Evolutionary conservation across 805 yeast genomes (phyloP).

Genomic region (Yarrowia deformans): DNA sequence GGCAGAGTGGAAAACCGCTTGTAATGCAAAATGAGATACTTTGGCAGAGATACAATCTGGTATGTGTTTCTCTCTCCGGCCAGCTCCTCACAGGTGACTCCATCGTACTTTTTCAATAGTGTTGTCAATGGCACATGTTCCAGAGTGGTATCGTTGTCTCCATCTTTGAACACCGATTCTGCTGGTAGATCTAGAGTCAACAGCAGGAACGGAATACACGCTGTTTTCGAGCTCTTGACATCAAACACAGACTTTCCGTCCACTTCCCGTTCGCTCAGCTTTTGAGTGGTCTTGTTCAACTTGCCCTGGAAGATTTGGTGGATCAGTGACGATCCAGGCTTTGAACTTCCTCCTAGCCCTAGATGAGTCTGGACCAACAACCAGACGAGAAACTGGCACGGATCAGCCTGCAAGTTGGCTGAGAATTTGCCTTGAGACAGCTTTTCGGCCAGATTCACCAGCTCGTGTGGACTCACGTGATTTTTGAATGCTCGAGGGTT

Average conservation of each 20-base stretch:
- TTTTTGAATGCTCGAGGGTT: slow-evolving; percentile 62
- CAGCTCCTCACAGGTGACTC: slow-evolving; percentile 48
- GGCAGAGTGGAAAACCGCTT: slow-evolving; percentile 58
- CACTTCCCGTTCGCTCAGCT: slow-evolving; percentile 45
- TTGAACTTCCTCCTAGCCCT: slow-evolving; percentile 48
- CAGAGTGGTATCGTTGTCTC: slow-evolving; percentile 52
- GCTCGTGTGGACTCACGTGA: slow-evolving; percentile 73
- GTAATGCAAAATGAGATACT: slow-evolving; percentile 61
- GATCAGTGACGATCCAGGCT: slow-evolving; percentile 47
- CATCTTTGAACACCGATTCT: slow-evolving; percentile 62
- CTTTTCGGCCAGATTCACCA: slow-evolving; percentile 59
- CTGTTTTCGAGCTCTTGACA: slow-evolving; percentile 42
- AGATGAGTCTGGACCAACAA: slow-evolving; percentile 58
- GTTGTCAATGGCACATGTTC: slow-evolving; percentile 60
- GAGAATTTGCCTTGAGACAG: slow-evolving; percentile 57
- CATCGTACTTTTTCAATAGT: slow-evolving; percentile 55
- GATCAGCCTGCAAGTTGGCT: slow-evolving; percentile 55
- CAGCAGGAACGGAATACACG: slow-evolving; percentile 56
- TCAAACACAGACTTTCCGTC: slow-evolving; percentile 45
- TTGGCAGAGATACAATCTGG: slow-evolving; percentile 58
- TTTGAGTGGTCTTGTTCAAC: slow-evolving; percentile 51
- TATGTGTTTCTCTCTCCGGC: slow-evolving; percentile 53
- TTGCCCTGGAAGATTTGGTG: slow-evolving; percentile 62
- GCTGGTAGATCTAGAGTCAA: slow-evolving; percentile 68
- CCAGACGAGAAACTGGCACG: slow-evolving; percentile 68